Evolutionary conservation across 1,139 yeast genomes (phyloP).

Genomic region (Blastobotrys petasosporus): DNA sequence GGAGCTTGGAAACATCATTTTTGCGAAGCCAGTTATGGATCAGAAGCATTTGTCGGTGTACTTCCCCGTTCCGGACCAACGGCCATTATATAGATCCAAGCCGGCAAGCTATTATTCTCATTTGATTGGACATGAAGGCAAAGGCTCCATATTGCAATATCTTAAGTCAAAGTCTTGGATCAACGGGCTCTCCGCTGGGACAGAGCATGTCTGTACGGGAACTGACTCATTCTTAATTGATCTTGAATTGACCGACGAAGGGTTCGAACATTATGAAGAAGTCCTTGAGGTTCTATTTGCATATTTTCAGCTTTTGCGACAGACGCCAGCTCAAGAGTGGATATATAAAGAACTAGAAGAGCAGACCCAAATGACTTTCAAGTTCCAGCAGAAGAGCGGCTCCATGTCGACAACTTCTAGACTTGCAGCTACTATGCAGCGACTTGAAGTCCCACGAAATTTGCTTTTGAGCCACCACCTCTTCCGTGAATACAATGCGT

Average conservation of each 20-base stretch:
- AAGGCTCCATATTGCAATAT: slow-evolving; percentile 68
- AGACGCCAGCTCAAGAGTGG: slow-evolving; percentile 55
- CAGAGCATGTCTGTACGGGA: slow-evolving; percentile 61
- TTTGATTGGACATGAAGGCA: slow-evolving; percentile 84
- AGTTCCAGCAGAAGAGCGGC: slow-evolving; percentile 59
- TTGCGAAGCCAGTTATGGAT: slow-evolving; percentile 80
- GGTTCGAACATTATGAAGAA: slow-evolving; percentile 57
- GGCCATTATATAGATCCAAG: slow-evolving; percentile 54
- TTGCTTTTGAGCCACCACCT: slow-evolving; percentile 54
- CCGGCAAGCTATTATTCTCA: slow-evolving; percentile 73
- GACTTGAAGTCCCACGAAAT: slow-evolving; percentile 54
- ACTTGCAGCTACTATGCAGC: slow-evolving; percentile 47
- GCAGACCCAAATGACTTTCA: slow-evolving; percentile 48
- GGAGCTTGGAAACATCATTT: slow-evolving; percentile 50
- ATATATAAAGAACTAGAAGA: slow-evolving; percentile 45
- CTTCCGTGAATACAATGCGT: slow-evolving; percentile 53
- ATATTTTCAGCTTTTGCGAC: slow-evolving; percentile 56
- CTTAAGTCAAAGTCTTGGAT: slow-evolving; percentile 78
- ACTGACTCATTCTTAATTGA: slow-evolving; percentile 61
- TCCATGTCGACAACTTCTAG: slow-evolving; percentile 55
- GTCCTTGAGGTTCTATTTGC: slow-evolving; percentile 59
- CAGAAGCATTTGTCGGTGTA: slow-evolving; percentile 57
- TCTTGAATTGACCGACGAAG: slow-evolving; percentile 69
- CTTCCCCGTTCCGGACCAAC: slow-evolving; percentile 72
- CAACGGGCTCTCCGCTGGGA: slow-evolving; percentile 69